Conservation (phyloP, 2,329 filamentous ascomycete genomes). For the Escovopsis weberi region DNA sequence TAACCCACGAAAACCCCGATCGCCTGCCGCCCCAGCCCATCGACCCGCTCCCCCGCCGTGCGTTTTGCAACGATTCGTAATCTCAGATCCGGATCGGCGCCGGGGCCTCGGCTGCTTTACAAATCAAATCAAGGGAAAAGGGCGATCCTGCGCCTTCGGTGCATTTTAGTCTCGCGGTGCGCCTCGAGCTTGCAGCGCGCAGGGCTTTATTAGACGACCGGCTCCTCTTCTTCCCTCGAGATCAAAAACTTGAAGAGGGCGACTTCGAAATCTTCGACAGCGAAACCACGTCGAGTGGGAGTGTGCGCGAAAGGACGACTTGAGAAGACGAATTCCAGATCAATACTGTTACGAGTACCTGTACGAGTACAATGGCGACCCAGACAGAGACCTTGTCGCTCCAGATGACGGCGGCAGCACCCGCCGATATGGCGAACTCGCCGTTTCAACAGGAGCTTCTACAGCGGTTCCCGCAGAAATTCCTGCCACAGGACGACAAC, state of each 20-base stretch:
- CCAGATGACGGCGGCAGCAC: conserved; percentile 17
- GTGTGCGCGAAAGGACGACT: background rate
- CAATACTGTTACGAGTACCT: background rate
- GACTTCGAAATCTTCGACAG: background rate
- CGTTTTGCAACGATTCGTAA: too few relatives aligned
- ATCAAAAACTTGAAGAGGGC: background rate
- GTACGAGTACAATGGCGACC: conserved; percentile 13
- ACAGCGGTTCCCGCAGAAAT: background rate
- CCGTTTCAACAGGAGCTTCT: conserved; percentile 1
- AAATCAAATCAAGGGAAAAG: too few relatives aligned
- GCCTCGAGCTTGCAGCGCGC: too few relatives aligned
- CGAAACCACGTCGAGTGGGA: too few relatives aligned
- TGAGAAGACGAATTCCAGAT: background rate
- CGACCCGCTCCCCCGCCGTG: too few relatives aligned
- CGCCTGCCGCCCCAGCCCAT: too few relatives aligned
- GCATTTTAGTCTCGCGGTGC: too few relatives aligned
- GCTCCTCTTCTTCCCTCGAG: background rate
- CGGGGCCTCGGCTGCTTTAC: too few relatives aligned
- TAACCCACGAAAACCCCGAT: too few relatives aligned
- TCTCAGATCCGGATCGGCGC: too few relatives aligned
- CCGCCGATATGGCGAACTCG: conserved; percentile 16
- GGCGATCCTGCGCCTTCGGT: too few relatives aligned
- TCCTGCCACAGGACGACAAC: conserved; percentile 3
- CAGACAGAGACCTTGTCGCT: conserved; percentile 19
- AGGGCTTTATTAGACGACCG: background rate